Evolutionary conservation across 2,329 filamentous ascomycete genomes (phyloP).

Genomic region (Pleomassaria siparia): DNA sequence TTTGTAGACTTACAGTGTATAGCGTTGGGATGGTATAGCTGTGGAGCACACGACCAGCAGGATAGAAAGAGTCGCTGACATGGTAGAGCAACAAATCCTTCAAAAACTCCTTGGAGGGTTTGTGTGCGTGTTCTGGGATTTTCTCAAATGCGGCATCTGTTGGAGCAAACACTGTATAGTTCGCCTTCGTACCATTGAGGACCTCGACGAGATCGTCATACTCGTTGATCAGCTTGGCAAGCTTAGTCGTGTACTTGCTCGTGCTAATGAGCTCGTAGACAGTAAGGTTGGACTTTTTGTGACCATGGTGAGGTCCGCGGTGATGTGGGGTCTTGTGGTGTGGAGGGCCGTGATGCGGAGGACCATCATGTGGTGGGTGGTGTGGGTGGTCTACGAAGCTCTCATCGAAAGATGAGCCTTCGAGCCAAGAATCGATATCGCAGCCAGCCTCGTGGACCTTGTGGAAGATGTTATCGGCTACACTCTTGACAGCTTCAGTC

Average conservation of each 20-base stretch:
- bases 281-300: constrained; percentile 63
- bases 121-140: constrained; percentile 56
- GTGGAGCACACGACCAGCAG: constrained; percentile 65
- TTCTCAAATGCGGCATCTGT: constrained; percentile 74
- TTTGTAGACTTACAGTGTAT: constrained; percentile 26
- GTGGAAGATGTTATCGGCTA: constrained; percentile 38
- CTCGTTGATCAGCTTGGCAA: constrained; percentile 73
- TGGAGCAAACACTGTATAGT: constrained; percentile 82
- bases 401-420: constrained; percentile 37
- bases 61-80: constrained; percentile 67
- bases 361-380: constrained; percentile 29
- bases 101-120: constrained; percentile 70
- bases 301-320: constrained; percentile 37
- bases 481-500: constrained; percentile 38
- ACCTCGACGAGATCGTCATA: constrained; percentile 70
- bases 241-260: constrained; percentile 74
- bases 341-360: constrained; percentile 25
- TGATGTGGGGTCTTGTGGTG: constrained; percentile 18
- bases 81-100: constrained; percentile 75
- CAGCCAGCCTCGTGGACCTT: constrained; percentile 48
- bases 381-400: constrained; percentile 38
- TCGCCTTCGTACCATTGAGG: constrained; percentile 72
- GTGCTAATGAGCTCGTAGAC: constrained; percentile 78
- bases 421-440: constrained; percentile 53
- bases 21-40: constrained; percentile 75